Evolutionary conservation across 176 grass and related monocot genomes (phyloP), one percentile per base, ranked within the genome.

Genomic region (Carex scoparia): DNA sequence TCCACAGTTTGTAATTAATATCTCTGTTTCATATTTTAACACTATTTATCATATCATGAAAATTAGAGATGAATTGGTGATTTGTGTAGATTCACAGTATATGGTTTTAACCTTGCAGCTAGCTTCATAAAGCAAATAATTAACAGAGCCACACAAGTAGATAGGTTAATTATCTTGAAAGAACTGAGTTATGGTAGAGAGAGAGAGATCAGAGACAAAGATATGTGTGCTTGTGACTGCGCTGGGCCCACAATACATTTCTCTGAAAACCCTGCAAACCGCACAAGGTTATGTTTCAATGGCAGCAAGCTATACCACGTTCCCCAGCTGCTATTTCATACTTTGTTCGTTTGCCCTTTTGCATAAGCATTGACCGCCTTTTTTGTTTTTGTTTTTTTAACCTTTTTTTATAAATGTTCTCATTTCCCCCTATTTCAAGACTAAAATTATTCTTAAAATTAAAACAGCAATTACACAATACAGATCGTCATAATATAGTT

Each of bases 141-240:
- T 51, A 59, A 74, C 37, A 74, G 70, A 77, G 40, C 42, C 16
- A 27, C 33, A 38, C 3, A 64, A 38, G 32, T 40, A 44, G 32
- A 32, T 81, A 23, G 23, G 23, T 23, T 23, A 23, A 23, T 23
- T 10, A 63, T 51, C 32, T 63, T 62, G 60, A 33, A 63, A 61
- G 79, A 81, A 63, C 79, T 12, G 35, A 81, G 33, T 9, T 49
- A 67, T 23, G 44, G 7, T 1, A 46, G 44, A 61, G 11, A n/a
- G 77, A 80, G 78, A 16, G 59, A 66, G 63, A 40, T 40, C 38
- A 65, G 59, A 38, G 79, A 66, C 61, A 83, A 46, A 53, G 81
- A 83, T 69, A 56, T 83, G 81, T 83, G 62, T 51, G 12, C 81
- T 83, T 83, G 81, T 83, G 81, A 83, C 81, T 51, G 81, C 81